Evolutionary conservation across 2,329 filamentous ascomycete species (phyloP).

Genomic region (Aspergillus fructus): DNA sequence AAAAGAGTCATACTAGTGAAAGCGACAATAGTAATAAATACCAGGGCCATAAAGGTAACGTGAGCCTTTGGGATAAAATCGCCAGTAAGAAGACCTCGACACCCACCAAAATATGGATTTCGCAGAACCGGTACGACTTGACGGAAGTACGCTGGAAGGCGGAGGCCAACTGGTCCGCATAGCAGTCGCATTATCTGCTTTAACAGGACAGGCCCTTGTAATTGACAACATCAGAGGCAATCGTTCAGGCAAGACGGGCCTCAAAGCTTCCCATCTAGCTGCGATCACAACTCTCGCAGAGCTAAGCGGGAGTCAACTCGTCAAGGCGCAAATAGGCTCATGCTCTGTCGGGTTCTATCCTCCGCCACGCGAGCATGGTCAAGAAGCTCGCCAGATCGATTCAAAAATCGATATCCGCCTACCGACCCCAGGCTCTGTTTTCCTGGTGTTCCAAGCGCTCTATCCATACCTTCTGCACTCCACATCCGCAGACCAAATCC

Average conservation of each 20-base stretch:
- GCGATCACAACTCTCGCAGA: conserved; percentile 54
- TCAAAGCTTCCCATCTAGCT: conserved; percentile 59
- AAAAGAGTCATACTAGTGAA: neutral
- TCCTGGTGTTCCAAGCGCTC: conserved; percentile 59
- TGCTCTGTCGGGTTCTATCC: conserved; percentile 35
- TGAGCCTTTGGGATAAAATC: too few species aligned
- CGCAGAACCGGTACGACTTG: conserved; percentile 38
- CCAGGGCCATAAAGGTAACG: too few species aligned
- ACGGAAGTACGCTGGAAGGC: conserved; percentile 61
- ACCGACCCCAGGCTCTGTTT: conserved; percentile 53
- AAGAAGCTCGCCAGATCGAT: conserved; percentile 16
- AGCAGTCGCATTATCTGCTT: conserved; percentile 54
- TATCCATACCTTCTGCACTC: conserved; percentile 57
- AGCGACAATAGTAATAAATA: neutral
- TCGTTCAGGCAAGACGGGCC: conserved; percentile 48
- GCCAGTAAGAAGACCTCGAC: too few species aligned
- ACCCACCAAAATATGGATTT: neutral
- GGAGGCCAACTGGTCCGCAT: conserved; percentile 62
- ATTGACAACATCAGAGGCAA: conserved; percentile 57
- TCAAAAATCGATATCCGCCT: conserved; percentile 43
- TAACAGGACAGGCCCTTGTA: conserved; percentile 51
- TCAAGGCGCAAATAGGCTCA: conserved; percentile 37
- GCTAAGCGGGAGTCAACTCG: conserved; percentile 46
- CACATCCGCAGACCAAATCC: conserved; percentile 22
- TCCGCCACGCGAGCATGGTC: conserved; percentile 2